A percentile compares a stretch with the other conserved stretches of the same genome.
Conservation (phyloP, 2,329 filamentous ascomycete genomes). For the Fusarium burgessii region DNA sequence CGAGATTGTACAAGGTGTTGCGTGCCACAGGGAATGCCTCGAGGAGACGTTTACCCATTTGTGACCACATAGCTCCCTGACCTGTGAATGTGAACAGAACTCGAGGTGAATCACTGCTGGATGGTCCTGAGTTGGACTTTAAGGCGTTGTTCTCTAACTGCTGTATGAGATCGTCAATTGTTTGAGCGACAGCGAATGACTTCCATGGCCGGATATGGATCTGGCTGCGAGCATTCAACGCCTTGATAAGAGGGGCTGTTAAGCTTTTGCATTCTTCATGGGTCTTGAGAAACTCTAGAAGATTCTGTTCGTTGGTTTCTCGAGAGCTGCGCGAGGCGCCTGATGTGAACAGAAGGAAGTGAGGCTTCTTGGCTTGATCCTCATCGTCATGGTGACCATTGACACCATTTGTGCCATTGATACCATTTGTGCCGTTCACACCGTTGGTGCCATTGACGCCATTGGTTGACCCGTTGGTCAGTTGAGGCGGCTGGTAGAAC, state of each 20-base stretch:
- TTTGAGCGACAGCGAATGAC: constrained; percentile 38
- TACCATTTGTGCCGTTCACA: background rate
- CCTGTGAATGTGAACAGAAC: constrained; percentile 38
- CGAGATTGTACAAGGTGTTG: constrained; percentile 32
- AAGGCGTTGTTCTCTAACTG: constrained; percentile 36
- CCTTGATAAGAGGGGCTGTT: constrained; percentile 25
- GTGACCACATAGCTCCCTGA: constrained; percentile 40
- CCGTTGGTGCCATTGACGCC: background rate
- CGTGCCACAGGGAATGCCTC: constrained; percentile 40
- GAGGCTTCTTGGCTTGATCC: background rate
- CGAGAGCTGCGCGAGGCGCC: constrained; percentile 35
- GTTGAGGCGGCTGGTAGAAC: constrained; percentile 29
- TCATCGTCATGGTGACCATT: constrained; percentile 15
- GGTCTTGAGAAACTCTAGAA: constrained; percentile 28
- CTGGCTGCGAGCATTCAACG: constrained; percentile 39
- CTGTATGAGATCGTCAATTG: constrained; percentile 31
- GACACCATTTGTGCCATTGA: background rate
- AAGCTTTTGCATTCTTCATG: constrained; percentile 32
- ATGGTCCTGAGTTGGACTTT: constrained; percentile 26
- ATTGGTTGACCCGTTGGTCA: constrained; percentile 1
- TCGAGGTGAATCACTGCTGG: background rate
- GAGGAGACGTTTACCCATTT: constrained; percentile 40
- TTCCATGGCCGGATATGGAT: constrained; percentile 39
- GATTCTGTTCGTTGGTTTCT: constrained; percentile 31
- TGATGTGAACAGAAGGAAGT: constrained; percentile 37